phyloP scores from a whole-genome alignment of 1,139 yeast species.

The Debaryomyces singareniensis region DNA sequence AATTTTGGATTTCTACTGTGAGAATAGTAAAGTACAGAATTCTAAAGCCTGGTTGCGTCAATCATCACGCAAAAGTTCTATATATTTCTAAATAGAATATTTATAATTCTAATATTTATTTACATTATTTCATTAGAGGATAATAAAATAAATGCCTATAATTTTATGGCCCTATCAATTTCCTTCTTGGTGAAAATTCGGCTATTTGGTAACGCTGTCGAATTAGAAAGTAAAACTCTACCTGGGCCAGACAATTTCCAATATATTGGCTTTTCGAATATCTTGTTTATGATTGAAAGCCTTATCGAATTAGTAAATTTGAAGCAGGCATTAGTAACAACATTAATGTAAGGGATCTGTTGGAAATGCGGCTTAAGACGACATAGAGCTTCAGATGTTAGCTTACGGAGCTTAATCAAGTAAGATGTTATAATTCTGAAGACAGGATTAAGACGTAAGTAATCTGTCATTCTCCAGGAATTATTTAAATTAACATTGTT shows the following conservation, averaged over 20 bases:
- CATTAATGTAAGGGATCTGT: not conserved
- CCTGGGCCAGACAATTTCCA: conserved; percentile 22
- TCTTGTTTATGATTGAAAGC: conserved; percentile 5
- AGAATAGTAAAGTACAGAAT: too few species aligned
- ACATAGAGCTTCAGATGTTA: too few species aligned
- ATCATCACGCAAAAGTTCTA: too few species aligned
- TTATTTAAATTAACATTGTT: not conserved
- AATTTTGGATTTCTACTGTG: too few species aligned
- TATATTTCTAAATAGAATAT: too few species aligned
- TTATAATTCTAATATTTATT: too few species aligned
- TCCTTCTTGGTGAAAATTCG: conserved; percentile 18
- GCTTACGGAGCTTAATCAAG: not conserved
- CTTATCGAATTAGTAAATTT: not conserved
- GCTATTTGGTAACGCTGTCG: conserved; percentile 9
- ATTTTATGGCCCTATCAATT: conserved; percentile 9
- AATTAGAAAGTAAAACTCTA: conserved; percentile 16
- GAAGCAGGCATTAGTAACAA: not conserved
- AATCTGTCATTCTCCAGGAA: not conserved
- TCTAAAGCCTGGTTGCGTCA: too few species aligned
- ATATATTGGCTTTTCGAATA: conserved; percentile 15
- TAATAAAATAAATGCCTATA: not conserved
- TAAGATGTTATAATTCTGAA: not conserved
- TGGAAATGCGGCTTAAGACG: too few species aligned
- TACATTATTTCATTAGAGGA: too few species aligned
- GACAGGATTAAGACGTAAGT: not conserved